These are phyloP conservation scores for Aspergillus aculeatinus DNA, from an alignment of 2,329 filamentous ascomycete species.

Conservation along the genomic window DNA sequence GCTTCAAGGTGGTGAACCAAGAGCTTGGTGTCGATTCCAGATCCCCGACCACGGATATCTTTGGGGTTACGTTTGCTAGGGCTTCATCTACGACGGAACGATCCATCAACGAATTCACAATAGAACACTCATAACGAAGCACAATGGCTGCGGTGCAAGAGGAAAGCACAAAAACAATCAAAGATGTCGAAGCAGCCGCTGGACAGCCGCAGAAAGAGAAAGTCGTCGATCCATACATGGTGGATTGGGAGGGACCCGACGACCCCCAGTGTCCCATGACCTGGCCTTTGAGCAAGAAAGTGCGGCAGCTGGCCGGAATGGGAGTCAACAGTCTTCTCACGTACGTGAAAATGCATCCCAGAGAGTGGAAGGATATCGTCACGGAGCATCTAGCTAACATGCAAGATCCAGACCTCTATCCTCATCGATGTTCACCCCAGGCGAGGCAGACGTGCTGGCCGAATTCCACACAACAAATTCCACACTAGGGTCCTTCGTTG, in stretches of 20 bases:
- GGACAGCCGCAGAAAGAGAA: neutral
- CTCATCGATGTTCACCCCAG: slow-evolving; percentile 36
- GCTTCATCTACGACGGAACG: too few species aligned
- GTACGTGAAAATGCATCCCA: slow-evolving; percentile 5
- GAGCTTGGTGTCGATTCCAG: neutral
- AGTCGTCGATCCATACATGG: neutral
- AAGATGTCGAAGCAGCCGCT: neutral
- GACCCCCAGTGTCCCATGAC: slow-evolving; percentile 33
- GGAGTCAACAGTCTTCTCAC: slow-evolving; percentile 23
- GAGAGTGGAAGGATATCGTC: neutral
- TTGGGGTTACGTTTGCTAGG: too few species aligned
- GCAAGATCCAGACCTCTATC: slow-evolving; percentile 12
- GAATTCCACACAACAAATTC: slow-evolving; percentile 1
- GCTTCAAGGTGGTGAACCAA: neutral
- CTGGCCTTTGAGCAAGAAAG: slow-evolving; percentile 28
- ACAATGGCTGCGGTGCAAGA: neutral
- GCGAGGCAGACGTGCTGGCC: slow-evolving; percentile 24
- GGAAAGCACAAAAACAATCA: neutral
- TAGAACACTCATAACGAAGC: neutral
- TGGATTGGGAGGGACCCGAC: slow-evolving; percentile 22
- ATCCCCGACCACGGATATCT: neutral
- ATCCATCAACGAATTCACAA: too few species aligned
- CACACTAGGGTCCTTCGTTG: slow-evolving; percentile 32
- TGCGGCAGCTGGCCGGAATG: slow-evolving; percentile 8
- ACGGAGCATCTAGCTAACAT: neutral